Evolutionary conservation across 495 filamentous ascomycete genomes (phyloP), one percentile per base, ranked within the genome.

Genomic region (Penicillium alfredii): DNA sequence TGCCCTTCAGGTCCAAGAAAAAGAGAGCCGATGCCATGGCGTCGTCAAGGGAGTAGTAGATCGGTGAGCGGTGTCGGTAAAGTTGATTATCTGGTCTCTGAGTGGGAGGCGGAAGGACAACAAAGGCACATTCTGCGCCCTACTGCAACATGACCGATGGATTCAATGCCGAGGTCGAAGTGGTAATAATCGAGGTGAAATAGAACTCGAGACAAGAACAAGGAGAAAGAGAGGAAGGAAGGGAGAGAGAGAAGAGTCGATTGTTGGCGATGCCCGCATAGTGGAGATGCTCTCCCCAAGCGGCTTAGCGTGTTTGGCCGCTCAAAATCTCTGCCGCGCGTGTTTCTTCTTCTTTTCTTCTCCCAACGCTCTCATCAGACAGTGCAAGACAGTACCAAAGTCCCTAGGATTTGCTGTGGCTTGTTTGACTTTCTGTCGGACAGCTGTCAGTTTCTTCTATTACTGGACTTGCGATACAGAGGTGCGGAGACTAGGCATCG

Each of bases 1-100:
- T 99, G 82, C 93, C 93, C 84, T 99, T 99, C 36, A 99, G 75
- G 65, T 99, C 93, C 51, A 99, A 82, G 62, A 99, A 99, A 76
- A 99, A 99, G 58, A 99, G 59, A 27, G 93, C 93, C 35, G 93
- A 99, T 46, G 92, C 92, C 93, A 97, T 99, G 56, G 55, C 73
- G 56, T 49, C 35, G 40, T 28, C 22, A 24, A 29, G 35, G 16
- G 25, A 16, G 48, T 45, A n/a, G 42, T 53, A 41, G 44, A 55
- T 39, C 44, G 46, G 24, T 35, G 30, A 40, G 33, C 40, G 33
- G 45, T 10, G 16, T 40, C 26, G 32, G 30, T 11, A 30, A 40
- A 21, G 20, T 28, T 29, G 52, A 50, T 51, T 25, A 25, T 8
- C 38, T 37, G 51, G 45, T 38, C 31, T 37, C 19, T 11, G 20